A percentile compares a stretch with the other conserved stretches of the same genome.
Evolutionary conservation across 176 grass and related monocot species (phyloP).

Genomic region (Eragrostis curvula): DNA sequence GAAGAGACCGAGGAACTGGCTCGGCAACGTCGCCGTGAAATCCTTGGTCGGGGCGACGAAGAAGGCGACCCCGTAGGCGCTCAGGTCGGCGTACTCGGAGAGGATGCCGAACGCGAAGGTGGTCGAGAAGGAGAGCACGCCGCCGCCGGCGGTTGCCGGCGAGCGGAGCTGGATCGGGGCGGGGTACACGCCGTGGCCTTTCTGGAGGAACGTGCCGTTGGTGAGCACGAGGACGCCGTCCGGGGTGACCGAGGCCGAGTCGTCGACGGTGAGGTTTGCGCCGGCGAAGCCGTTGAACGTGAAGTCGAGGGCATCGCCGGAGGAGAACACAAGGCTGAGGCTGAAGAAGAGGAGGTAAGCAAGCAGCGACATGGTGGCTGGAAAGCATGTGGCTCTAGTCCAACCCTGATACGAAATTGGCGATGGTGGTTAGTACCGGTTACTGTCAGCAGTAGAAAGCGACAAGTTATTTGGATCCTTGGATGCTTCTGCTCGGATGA

Average conservation of each 20-base stretch:
- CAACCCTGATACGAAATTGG: not conserved
- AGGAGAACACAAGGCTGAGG: not conserved
- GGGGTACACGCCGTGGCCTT: conserved; percentile 54
- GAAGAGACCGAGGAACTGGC: conserved; percentile 69
- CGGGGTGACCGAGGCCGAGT: conserved; percentile 36
- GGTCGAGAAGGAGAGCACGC: conserved; percentile 70
- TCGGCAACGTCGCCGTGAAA: conserved; percentile 32
- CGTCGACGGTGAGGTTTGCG: conserved; percentile 13
- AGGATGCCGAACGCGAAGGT: conserved; percentile 75
- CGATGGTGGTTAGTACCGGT: not conserved
- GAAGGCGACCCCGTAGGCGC: conserved; percentile 71
- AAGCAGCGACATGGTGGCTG: not conserved
- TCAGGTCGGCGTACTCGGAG: conserved; percentile 35
- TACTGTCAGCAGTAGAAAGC: not conserved
- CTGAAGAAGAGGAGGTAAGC: conserved; percentile 15
- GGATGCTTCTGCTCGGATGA: not conserved
- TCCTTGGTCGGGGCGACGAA: conserved; percentile 47
- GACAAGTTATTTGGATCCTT: not conserved
- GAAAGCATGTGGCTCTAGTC: not conserved
- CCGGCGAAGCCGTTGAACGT: conserved; percentile 54
- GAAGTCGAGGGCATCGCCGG: conserved; percentile 16
- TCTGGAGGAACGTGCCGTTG: conserved; percentile 46
- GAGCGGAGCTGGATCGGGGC: conserved; percentile 36
- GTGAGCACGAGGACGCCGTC: conserved; percentile 62
- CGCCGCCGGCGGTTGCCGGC: not conserved